Evolutionary conservation across 441 rosid species (phyloP).

Genomic region (Populus hybrid): DNA sequence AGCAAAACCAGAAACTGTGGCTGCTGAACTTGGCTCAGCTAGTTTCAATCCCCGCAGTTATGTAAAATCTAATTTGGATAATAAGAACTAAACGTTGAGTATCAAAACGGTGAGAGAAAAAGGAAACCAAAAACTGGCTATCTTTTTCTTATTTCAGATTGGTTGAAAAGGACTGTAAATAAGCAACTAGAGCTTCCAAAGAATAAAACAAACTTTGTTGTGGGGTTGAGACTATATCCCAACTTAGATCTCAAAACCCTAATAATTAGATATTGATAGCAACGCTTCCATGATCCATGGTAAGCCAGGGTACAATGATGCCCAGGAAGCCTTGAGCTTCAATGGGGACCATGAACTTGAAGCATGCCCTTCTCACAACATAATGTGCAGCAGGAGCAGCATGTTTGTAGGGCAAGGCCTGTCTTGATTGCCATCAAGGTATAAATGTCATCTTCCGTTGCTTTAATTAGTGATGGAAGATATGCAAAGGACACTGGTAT

Average conservation of each 20-base stretch:
- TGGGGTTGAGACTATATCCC: conserved; percentile 37
- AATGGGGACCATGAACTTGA: conserved; percentile 36
- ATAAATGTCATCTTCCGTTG: conserved; percentile 13
- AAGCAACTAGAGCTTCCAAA: conserved; percentile 37
- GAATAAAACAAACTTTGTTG: conserved; percentile 43
- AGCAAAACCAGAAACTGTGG: too few relatives aligned
- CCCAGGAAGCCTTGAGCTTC: conserved; percentile 12
- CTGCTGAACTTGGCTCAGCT: background rate
- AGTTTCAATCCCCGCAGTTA: background rate
- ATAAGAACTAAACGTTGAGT: background rate
- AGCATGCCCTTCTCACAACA: conserved; percentile 12
- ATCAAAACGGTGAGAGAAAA: background rate
- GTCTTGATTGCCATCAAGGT: conserved; percentile 7
- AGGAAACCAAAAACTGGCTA: background rate
- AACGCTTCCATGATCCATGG: conserved; percentile 51
- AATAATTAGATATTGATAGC: conserved; percentile 44
- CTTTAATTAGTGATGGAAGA: conserved; percentile 23
- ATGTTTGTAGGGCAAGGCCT: conserved; percentile 26
- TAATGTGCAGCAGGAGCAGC: conserved; percentile 16
- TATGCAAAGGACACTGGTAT: conserved; percentile 19
- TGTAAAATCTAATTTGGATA: background rate
- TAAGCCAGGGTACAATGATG: conserved; percentile 39
- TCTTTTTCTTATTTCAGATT: background rate
- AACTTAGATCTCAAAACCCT: conserved; percentile 44
- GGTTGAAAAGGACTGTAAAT: conserved; percentile 21